These are phyloP conservation scores for Ophiostoma montium DNA, from an alignment of 2,329 filamentous ascomycete species.

Conservation along the genomic window DNA sequence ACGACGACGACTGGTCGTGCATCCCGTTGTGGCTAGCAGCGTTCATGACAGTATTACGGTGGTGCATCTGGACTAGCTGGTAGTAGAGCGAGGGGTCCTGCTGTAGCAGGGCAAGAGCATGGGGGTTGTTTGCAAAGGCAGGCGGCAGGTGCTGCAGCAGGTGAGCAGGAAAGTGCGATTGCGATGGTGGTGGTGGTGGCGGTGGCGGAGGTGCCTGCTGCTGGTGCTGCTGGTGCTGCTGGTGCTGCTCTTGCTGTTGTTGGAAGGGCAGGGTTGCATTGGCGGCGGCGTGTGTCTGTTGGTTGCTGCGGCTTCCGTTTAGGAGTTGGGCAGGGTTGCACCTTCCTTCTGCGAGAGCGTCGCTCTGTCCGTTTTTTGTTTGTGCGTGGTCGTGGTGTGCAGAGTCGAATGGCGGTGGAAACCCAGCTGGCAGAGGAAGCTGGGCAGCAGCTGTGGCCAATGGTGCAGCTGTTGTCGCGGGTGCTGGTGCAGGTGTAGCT, in stretches of 20 bases:
- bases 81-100: neutral
- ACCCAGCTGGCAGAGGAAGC: neutral
- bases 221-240: neutral
- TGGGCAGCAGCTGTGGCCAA: too few relatives aligned
- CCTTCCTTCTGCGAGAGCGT: too few relatives aligned
- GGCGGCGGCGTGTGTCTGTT: too few relatives aligned
- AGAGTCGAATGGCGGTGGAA: neutral
- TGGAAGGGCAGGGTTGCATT: neutral
- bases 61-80: neutral
- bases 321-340: too few relatives aligned
- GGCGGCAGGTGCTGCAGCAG: neutral
- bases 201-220: too few relatives aligned
- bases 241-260: conserved; percentile 1
- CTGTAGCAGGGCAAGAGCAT: neutral
- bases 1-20: too few relatives aligned
- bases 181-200: neutral
- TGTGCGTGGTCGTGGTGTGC: neutral
- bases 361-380: too few relatives aligned
- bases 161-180: neutral
- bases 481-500: neutral
- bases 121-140: neutral
- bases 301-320: too few relatives aligned
- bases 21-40: neutral
- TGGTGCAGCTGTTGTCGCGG: neutral
- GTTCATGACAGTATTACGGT: neutral